A percentile compares a stretch with the other conserved stretches of the same genome.
phyloP scores from a whole-genome alignment of 2,329 filamentous ascomycete genomes.

The Aspergillus quadricinctus region DNA sequence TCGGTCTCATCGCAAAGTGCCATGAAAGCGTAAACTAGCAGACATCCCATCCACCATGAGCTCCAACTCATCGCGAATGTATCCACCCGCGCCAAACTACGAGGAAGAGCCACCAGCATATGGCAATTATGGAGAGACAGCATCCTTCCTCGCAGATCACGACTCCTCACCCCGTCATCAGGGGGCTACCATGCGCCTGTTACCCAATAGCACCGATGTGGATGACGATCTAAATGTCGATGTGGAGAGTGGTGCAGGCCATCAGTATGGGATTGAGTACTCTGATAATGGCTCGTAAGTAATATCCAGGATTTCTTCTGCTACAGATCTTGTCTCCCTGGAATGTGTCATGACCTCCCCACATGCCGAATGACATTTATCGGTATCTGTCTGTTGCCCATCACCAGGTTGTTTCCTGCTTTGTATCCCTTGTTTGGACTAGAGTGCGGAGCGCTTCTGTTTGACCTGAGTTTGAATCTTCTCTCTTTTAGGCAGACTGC shows the following conservation, averaged over 20 bases:
- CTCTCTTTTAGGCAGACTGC: neutral
- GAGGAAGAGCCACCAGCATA: conserved; percentile 44
- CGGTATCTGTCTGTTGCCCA: conserved; percentile 1
- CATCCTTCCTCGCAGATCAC: conserved; percentile 27
- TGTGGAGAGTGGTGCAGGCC: conserved; percentile 22
- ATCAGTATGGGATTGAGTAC: conserved; percentile 24
- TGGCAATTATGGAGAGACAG: conserved; percentile 26
- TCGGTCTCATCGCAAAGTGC: neutral
- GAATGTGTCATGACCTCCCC: neutral
- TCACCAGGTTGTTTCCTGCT: neutral
- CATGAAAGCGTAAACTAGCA: neutral
- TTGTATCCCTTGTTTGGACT: conserved; percentile 4
- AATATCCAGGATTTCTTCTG: conserved; percentile 22
- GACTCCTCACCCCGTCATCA: conserved; percentile 28
- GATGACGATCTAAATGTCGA: conserved; percentile 30
- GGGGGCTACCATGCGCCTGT: conserved; percentile 42
- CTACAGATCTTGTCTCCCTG: conserved; percentile 5
- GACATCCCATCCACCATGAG: conserved; percentile 11
- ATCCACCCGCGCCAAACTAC: conserved; percentile 32
- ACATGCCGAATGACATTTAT: conserved; percentile 11
- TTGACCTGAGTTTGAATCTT: neutral
- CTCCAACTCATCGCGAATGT: conserved; percentile 20
- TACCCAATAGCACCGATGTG: conserved; percentile 37
- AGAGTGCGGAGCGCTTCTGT: neutral
- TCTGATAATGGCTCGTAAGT: conserved; percentile 37